Evolutionary conservation across 441 rosid genomes (phyloP), one percentile per base, ranked within the genome.

Genomic region (Kokia cookei): DNA sequence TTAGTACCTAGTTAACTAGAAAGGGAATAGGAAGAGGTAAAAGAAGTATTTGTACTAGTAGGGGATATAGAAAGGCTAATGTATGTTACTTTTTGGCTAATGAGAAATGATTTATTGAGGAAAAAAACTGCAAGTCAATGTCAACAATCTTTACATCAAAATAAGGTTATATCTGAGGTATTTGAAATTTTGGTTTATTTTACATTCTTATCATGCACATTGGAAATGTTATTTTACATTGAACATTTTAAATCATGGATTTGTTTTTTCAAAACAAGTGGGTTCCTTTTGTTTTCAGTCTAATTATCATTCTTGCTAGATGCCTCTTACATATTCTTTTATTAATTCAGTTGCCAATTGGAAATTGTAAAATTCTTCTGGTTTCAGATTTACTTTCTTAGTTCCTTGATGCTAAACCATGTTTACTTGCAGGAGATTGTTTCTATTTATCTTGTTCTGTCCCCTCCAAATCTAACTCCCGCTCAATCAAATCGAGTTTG

Each of bases 401-500:
- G 19, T 29, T n/a, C 13, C 0, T 67, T 27, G 57, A 45, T 66
- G 57, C 24, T 51, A 69, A 69, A 69, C 55, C 45, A 2, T 69
- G 42, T 84, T 37, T 83, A 45, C 62, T 76, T 80, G 79, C 94
- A 93, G 99, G 99, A 93, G 86, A 96, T 96, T 59, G 97, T 93
- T 73, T 91, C 97, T 65, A 93, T 93, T 82, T 96, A 92, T 78
- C 96, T 97, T 84, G 97, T 93, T 84, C 90, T 96, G 47, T 86
- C 97, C 19, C 98, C 99, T 29, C 99, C 98, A 12, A 91, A 87
- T 83, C 83, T 93, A 73, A 87, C 90, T 74, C 96, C 98, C 12
- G 95, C 97, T 27, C 99, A 93, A 77, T 93, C 99, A 58, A 93
- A 93, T 82, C 90, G 98, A 77, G 99, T 96, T 70, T 96, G 99